Base-by-base conservation (phyloP, 352 stramenopile species). In the Phytophthora chlamydospora region DNA sequence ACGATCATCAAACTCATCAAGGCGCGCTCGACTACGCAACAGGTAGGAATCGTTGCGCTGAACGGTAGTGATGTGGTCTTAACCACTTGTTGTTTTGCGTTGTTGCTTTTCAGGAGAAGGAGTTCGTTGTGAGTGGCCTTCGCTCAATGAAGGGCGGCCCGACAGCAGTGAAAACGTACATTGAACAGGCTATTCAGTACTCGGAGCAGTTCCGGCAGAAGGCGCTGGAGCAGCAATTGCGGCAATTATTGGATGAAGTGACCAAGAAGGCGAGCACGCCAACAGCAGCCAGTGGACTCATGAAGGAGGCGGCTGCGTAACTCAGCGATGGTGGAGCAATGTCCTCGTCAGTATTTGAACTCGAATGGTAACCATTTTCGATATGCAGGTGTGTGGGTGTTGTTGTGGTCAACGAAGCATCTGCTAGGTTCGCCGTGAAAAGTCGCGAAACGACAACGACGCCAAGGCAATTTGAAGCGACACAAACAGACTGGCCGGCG, bases 1-100 rank as follows among this genome's bases (percentile, higher is more conserved):
- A 89, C 83, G n/a, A 85, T 96, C 36, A 68, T 93, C 32, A 81
- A 75, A 9, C 56, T 93, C n/a, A 88, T 94, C 55, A 92, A 90
- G 53, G 73, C 80, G 3, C 75, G 85, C 5, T 73, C 75, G 32
- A 90, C 75, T 5, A 90, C 82, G 2, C 79, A 88, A 51, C 80
- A 93, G 82, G 82, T 91, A 64, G 24, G 42, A 34, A 27, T 34
- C 8, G 10, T 48, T 53, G 17, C 16, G 17, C 14, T 9, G 42
- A 31, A 16, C 5, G 11, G 14, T 19, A 21, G 4, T 29, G 8
- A 13, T 62, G 24, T 48, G 29, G 36, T 42, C 16, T 13, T 55
- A 24, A 53, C 27, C 11, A 10, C 2, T 38, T 31, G 14, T 50
- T 47, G 31, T 21, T 44, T 12, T 46, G 16, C 32, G 36, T 53